A percentile compares a stretch with the other conserved stretches of the same genome.
Evolutionary conservation across 768 basidiomycete genomes (phyloP).

Genomic region (Lentinula sp.): DNA sequence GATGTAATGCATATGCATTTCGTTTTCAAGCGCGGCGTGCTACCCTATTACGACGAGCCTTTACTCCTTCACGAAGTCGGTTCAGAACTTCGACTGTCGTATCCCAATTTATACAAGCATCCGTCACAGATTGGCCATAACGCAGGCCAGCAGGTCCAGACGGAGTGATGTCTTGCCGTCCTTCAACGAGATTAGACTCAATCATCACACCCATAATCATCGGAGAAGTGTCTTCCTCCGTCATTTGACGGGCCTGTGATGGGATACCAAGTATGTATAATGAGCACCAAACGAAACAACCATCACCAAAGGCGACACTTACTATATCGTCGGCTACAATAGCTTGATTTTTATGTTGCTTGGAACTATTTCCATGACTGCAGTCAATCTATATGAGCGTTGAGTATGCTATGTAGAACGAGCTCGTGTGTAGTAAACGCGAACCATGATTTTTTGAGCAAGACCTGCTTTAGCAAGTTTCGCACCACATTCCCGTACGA

Average conservation of each 20-base stretch:
- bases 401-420: background rate
- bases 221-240: conserved; percentile 60
- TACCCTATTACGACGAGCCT: conserved; percentile 21
- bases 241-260: conserved; percentile 63
- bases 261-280: conserved; percentile 13
- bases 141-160: conserved; percentile 66
- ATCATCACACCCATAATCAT: conserved; percentile 93
- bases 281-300: background rate
- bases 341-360: conserved; percentile 85
- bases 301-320: conserved; percentile 19
- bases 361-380: conserved; percentile 93
- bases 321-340: conserved; percentile 91
- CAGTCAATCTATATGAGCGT: conserved; percentile 70
- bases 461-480: conserved; percentile 79
- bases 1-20: background rate
- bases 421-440: conserved; percentile 10
- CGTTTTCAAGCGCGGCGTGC: background rate
- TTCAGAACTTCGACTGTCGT: conserved; percentile 78
- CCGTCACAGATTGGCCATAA: conserved; percentile 85
- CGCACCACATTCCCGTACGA: conserved; percentile 67
- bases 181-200: conserved; percentile 86
- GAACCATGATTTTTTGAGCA: conserved; percentile 80
- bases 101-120: conserved; percentile 89
- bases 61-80: conserved; percentile 82
- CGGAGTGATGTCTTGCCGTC: conserved; percentile 77